These are phyloP conservation scores for Hericium alpestre DNA, from an alignment of 768 basidiomycete genomes.

Conservation along the genomic window DNA sequence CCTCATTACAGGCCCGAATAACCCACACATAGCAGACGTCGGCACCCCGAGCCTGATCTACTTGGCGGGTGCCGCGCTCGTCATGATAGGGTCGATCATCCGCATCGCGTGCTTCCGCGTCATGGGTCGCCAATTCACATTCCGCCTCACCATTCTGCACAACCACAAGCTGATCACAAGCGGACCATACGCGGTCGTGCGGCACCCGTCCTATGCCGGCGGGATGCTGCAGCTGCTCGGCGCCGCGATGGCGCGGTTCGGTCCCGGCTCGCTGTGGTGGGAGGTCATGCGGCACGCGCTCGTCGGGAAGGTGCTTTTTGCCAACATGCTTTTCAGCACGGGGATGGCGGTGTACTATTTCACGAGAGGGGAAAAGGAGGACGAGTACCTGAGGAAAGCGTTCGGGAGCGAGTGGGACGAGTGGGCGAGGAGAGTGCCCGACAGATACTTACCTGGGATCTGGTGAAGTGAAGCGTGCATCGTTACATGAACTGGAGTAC, in stretches of 20 bases:
- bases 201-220: constrained; percentile 6
- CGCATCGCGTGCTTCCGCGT: background rate
- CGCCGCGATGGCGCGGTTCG: background rate
- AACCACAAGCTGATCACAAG: background rate
- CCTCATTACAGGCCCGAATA: background rate
- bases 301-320: background rate
- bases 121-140: background rate
- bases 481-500: too few species aligned
- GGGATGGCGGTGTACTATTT: background rate
- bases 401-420: constrained; percentile 1
- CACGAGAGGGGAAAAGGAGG: background rate
- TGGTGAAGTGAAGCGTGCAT: background rate
- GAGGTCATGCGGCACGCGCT: background rate
- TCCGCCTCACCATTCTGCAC: background rate
- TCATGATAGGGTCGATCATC: background rate
- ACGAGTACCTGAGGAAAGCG: background rate
- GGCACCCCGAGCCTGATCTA: background rate
- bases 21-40: background rate
- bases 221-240: background rate
- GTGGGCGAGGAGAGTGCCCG: background rate
- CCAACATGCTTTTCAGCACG: too few species aligned
- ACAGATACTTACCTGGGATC: background rate
- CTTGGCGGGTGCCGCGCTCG: background rate
- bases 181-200: background rate
- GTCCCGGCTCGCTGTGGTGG: background rate